Evolutionary conservation across 257 asterid genomes (phyloP).

Genomic region (Fraxinus quadrangulata): DNA sequence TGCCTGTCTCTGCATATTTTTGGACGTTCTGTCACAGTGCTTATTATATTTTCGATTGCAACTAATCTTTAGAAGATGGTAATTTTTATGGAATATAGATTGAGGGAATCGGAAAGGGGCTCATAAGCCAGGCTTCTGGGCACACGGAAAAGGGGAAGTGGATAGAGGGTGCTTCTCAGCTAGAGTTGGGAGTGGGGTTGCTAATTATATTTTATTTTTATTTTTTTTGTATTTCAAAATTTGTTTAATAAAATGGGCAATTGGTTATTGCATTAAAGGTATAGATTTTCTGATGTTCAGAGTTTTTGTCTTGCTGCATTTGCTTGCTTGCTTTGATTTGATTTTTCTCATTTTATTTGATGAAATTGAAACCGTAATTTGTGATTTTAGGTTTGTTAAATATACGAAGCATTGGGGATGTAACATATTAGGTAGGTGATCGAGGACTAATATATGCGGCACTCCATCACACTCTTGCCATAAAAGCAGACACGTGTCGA

Average conservation of each 20-base stretch:
- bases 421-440: background rate
- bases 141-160: too few relatives aligned
- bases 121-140: too few relatives aligned
- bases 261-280: background rate
- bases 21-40: background rate
- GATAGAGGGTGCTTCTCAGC: too few relatives aligned
- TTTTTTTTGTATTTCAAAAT: background rate
- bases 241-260: background rate
- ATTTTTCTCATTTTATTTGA: background rate
- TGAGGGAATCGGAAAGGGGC: too few relatives aligned
- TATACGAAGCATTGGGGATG: background rate
- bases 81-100: background rate
- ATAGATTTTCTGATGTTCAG: background rate
- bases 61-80: background rate
- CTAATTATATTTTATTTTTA: background rate
- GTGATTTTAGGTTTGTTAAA: background rate
- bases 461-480: background rate
- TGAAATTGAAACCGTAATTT: background rate
- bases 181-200: too few relatives aligned
- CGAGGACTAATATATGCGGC: background rate
- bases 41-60: background rate
- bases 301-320: background rate
- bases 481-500: background rate
- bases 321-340: background rate
- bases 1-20: background rate